These are phyloP conservation scores for Orbilia javanica DNA, from an alignment of 2,329 filamentous ascomycete species.

Conservation along the genomic window DNA sequence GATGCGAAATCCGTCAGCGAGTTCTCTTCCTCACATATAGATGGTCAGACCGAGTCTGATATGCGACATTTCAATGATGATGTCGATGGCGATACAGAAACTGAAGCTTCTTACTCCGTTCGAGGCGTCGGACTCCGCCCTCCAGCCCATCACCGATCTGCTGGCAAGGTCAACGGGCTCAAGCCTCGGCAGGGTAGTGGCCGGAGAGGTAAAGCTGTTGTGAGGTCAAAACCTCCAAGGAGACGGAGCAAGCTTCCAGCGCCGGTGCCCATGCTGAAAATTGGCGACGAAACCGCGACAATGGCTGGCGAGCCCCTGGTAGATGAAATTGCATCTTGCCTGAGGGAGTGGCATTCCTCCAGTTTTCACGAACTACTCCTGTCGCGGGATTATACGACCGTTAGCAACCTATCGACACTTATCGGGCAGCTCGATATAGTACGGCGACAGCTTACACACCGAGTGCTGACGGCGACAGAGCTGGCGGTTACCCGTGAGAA, in stretches of 20 bases:
- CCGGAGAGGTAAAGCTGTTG: constrained; percentile 29
- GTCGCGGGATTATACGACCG: constrained; percentile 80
- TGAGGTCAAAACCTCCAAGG: constrained; percentile 65
- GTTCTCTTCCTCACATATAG: constrained; percentile 47
- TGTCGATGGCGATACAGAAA: constrained; percentile 56
- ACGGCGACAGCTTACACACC: constrained; percentile 90
- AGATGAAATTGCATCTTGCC: constrained; percentile 95
- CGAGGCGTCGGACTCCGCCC: constrained; percentile 51
- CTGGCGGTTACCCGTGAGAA: constrained; percentile 83
- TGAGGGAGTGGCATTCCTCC: constrained; percentile 98
- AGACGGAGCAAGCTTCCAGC: constrained; percentile 80
- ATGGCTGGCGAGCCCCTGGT: constrained; percentile 90
- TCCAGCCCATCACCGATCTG: constrained; percentile 47
- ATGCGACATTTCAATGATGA: constrained; percentile 57
- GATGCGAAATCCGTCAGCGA: constrained; percentile 55
- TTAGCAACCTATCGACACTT: constrained; percentile 84
- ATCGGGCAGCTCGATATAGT: constrained; percentile 86
- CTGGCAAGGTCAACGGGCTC: constrained; percentile 52
- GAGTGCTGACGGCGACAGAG: constrained; percentile 89
- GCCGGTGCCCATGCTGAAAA: constrained; percentile 95
- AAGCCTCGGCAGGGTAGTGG: constrained; percentile 27
- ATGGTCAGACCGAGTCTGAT: constrained; percentile 42
- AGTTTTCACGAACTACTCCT: constrained; percentile 93
- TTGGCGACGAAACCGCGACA: constrained; percentile 95
- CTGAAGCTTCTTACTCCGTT: constrained; percentile 57